phyloP scores from a whole-genome alignment of 225 moss, liverwort and hornwort species.

The Bryum argenteum region DNA sequence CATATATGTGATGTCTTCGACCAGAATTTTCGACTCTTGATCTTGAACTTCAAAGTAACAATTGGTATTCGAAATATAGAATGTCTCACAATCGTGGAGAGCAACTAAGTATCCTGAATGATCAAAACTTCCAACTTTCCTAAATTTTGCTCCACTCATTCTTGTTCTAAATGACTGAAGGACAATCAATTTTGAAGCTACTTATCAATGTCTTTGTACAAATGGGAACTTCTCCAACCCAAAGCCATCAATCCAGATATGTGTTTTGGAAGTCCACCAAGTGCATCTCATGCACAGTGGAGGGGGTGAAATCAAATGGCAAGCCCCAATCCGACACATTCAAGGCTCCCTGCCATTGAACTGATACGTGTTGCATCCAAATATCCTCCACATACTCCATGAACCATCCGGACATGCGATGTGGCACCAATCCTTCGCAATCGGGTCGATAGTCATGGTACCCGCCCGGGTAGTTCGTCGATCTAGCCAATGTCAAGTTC shows the following conservation, averaged over 20 bases:
- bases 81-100: too few species aligned
- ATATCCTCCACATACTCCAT: slow-evolving; percentile 64
- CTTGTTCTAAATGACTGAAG: too few species aligned
- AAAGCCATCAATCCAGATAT: not conserved
- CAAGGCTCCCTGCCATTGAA: slow-evolving; percentile 53
- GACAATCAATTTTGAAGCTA: too few species aligned
- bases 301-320: slow-evolving; percentile 65
- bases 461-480: slow-evolving; percentile 37
- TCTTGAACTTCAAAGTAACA: too few species aligned
- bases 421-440: slow-evolving; percentile 71
- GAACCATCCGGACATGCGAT: slow-evolving; percentile 67
- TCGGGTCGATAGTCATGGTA: slow-evolving; percentile 89
- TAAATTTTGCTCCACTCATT: too few species aligned
- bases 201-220: too few species aligned
- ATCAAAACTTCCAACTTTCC: too few species aligned
- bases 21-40: too few species aligned
- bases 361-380: slow-evolving; percentile 36
- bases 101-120: too few species aligned
- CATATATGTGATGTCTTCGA: too few species aligned
- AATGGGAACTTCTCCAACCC: not conserved
- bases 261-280: slow-evolving; percentile 40
- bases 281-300: slow-evolving; percentile 39
- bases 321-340: slow-evolving; percentile 47
- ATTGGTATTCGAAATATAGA: too few species aligned
- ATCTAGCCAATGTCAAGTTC: slow-evolving; percentile 39